Conservation (phyloP, 345 rosid species). For the Bruguiera parviflora region DNA sequence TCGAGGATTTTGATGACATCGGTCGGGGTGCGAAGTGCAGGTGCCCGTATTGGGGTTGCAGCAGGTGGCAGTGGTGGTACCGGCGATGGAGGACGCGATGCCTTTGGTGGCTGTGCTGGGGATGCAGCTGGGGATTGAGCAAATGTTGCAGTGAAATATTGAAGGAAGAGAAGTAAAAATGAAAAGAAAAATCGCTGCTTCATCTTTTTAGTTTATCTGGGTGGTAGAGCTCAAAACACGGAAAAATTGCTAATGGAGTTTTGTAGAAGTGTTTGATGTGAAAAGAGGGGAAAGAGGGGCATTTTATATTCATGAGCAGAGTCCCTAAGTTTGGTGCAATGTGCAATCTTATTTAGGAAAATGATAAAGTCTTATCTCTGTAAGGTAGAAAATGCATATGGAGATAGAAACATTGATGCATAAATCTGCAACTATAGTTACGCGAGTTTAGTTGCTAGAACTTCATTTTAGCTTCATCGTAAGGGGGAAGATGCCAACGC, state of each 20-base stretch:
- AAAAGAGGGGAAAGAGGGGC: conserved; percentile 2
- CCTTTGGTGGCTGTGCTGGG: background rate
- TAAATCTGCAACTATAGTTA: conserved; percentile 9
- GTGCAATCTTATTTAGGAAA: background rate
- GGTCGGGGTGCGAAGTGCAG: conserved; percentile 18
- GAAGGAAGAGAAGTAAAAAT: conserved; percentile 11
- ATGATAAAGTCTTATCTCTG: too few species aligned
- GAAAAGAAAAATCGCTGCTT: background rate
- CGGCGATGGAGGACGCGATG: background rate
- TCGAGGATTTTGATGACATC: conserved; percentile 21
- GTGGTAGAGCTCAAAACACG: background rate
- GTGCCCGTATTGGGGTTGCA: background rate
- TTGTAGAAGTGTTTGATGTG: conserved; percentile 8
- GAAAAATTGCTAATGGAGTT: background rate
- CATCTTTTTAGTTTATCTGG: background rate
- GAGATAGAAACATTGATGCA: too few species aligned
- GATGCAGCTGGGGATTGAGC: conserved; percentile 24
- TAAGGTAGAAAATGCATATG: too few species aligned
- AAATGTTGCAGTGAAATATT: conserved; percentile 5
- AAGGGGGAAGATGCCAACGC: conserved; percentile 7
- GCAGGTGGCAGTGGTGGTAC: conserved; percentile 4
- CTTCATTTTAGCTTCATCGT: background rate
- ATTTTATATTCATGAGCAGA: conserved; percentile 8
- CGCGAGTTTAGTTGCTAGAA: background rate
- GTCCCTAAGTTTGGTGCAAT: conserved; percentile 16